Conservation (phyloP, 768 basidiomycete genomes). For the Serendipita vermifera region DNA sequence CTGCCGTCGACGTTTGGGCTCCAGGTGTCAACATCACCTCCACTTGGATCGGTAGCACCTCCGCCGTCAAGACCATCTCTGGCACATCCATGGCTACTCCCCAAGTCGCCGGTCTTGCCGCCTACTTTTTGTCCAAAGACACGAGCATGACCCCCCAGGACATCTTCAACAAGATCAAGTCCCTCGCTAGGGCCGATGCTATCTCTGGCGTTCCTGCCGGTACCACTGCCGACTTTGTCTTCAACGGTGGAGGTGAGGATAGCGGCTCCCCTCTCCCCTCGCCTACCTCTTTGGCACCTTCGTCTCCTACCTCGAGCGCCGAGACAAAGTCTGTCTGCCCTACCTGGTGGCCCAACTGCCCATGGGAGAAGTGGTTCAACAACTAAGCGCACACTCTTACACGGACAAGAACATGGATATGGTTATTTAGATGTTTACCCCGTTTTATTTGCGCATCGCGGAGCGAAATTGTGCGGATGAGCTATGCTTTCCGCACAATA, state of each 20-base stretch:
- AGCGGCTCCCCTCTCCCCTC: neutral
- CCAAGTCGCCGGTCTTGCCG: slow-evolving; percentile 32
- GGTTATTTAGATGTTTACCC: too few species aligned
- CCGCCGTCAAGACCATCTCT: neutral
- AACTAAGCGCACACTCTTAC: too few species aligned
- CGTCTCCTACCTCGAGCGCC: neutral
- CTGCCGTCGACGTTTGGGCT: slow-evolving; percentile 22
- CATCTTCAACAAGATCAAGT: slow-evolving; percentile 22
- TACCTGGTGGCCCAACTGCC: slow-evolving; percentile 1
- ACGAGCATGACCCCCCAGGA: slow-evolving; percentile 25
- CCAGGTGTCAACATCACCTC: slow-evolving; percentile 27
- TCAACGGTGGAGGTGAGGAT: neutral
- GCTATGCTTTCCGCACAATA: too few species aligned
- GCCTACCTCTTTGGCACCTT: neutral
- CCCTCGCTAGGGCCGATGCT: slow-evolving; percentile 21
- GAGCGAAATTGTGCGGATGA: too few species aligned
- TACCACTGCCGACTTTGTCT: neutral
- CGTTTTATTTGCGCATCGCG: too few species aligned
- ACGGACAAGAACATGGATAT: too few species aligned
- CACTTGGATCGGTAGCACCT: slow-evolving; percentile 10
- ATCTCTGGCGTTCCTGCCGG: slow-evolving; percentile 19
- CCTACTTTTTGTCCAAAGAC: slow-evolving; percentile 25
- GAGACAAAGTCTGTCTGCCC: neutral
- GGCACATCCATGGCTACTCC: slow-evolving; percentile 23
- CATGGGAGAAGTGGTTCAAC: slow-evolving; percentile 3